These are phyloP conservation scores for Myochromella boudieri DNA, from an alignment of 768 basidiomycete genomes.

Conservation along the genomic window DNA sequence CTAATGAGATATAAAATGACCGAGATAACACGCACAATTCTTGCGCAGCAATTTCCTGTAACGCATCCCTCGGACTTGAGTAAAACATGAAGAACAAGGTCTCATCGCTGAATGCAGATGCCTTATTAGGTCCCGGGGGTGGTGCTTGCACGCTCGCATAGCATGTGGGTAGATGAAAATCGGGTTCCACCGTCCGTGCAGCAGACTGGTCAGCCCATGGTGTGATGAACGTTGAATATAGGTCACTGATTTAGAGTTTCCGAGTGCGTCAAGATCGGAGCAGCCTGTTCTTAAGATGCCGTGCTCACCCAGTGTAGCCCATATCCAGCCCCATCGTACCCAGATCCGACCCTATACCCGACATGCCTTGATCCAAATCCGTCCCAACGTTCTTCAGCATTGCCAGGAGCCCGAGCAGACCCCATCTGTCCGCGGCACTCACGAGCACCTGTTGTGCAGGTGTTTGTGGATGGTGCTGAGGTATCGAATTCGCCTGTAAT, in stretches of 20 bases:
- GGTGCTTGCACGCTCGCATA: slow-evolving; percentile 88
- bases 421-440: slow-evolving; percentile 95
- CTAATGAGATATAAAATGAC: slow-evolving; percentile 5
- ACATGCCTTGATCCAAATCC: slow-evolving; percentile 79
- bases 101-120: slow-evolving; percentile 88
- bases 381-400: slow-evolving; percentile 78
- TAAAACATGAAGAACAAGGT: slow-evolving; percentile 99
- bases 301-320: slow-evolving; percentile 73
- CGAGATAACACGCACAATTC: slow-evolving; percentile 72
- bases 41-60: slow-evolving; percentile 93
- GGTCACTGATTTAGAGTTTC: slow-evolving; percentile 50
- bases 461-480: slow-evolving; percentile 69
- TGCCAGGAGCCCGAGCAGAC: slow-evolving; percentile 80
- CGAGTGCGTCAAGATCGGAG: slow-evolving; percentile 14
- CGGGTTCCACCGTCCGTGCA: slow-evolving; percentile 85
- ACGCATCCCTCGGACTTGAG: slow-evolving; percentile 84
- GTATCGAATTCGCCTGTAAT: slow-evolving; percentile 30
- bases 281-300: slow-evolving; percentile 1
- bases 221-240: slow-evolving; percentile 93
- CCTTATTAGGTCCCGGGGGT: slow-evolving; percentile 79
- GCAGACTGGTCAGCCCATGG: slow-evolving; percentile 94
- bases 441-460: slow-evolving; percentile 93
- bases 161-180: slow-evolving; percentile 87
- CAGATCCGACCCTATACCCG: slow-evolving; percentile 87
- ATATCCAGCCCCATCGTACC: slow-evolving; percentile 92